Evolutionary conservation across 2,329 filamentous ascomycete genomes (phyloP), one percentile per base, ranked within the genome.

Genomic region (Botryotinia globosa): DNA sequence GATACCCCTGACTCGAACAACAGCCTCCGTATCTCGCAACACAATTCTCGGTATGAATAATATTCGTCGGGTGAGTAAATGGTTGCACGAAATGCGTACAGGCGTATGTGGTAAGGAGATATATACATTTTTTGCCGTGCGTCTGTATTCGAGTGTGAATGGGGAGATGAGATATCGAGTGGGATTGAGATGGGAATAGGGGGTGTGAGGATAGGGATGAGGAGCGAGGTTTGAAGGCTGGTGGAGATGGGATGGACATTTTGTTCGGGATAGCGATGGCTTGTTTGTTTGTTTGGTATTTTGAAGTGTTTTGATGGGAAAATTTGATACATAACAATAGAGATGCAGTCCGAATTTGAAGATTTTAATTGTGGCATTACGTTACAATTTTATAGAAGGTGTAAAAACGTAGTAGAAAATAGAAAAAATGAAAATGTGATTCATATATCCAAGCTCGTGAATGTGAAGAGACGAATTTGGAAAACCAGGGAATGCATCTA

Each of bases 1-100:
- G 34, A 67, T 56, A 67, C 45, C 45, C 64, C 18, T 22, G 34
- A 39, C 64, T 67, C 22, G 64, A 67, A 56, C 64, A 67, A 5
- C 6, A 42, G 16, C 64, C 45, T 29, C 64, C 64, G 5, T 16
- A 56, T 29, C 64, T 48, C 20, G 48, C 64, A 14, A 42, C 4
- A 42, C 45, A 56, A 8, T 6, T 39, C 2, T n/a, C 3, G 0
- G 9, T 54, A 10, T 67, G 48, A 14, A 67, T 42, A 3, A 67
- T 39, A 22, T 56, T 67, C 1, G 34, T 67, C 14, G 64, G 64
- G 14, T 67, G n/a, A 14, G 64, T 67, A 10, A 56, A 67, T 10
- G 64, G 64, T 39, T 42, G 64, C 7, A 42, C 16, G 48, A 67
- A 56, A 32, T 56, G 64, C 0, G 64, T 32, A 56, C 64, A 67